Evolutionary conservation across 305 asterid species (phyloP).

Genomic region (Coffea humblotiana): DNA sequence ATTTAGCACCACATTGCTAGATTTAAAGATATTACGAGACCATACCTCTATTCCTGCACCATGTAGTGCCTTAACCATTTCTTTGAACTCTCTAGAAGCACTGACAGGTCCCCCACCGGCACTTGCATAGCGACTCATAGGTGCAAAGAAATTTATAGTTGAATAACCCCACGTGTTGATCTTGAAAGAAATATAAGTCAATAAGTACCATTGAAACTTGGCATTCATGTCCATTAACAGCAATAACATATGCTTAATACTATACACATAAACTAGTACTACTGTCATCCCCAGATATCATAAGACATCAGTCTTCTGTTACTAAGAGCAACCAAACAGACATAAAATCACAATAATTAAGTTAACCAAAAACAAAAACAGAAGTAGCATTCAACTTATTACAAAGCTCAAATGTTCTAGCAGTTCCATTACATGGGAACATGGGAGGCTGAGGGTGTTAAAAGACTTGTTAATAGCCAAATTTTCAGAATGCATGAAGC

Average conservation of each 20-base stretch:
- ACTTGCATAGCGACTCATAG: constrained; percentile 99
- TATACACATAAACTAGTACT: not conserved
- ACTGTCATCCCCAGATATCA: not conserved
- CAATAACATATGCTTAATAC: not conserved
- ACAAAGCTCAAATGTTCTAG: not conserved
- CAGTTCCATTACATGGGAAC: not conserved
- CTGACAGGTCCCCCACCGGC: constrained; percentile 78
- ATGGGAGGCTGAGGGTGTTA: too few species aligned
- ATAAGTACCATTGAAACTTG: constrained; percentile 27
- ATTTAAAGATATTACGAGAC: constrained; percentile 17
- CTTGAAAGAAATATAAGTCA: constrained; percentile 36
- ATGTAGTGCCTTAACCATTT: constrained; percentile 96
- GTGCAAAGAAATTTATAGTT: constrained; percentile 93
- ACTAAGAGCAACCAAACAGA: constrained; percentile 2
- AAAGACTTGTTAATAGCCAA: too few species aligned
- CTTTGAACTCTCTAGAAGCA: constrained; percentile 81
- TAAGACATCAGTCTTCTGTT: not conserved
- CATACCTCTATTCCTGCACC: constrained; percentile 91
- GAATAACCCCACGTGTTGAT: constrained; percentile 99
- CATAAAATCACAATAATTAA: not conserved
- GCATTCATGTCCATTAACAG: not conserved
- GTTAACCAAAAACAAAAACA: not conserved
- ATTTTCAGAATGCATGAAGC: not conserved
- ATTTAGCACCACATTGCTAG: constrained; percentile 11
- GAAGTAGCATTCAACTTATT: not conserved